Evolutionary conservation across 169 alveolate genomes (phyloP), one percentile per base, ranked within the genome.

Genomic region (Ichthyophthirius multifiliis): DNA sequence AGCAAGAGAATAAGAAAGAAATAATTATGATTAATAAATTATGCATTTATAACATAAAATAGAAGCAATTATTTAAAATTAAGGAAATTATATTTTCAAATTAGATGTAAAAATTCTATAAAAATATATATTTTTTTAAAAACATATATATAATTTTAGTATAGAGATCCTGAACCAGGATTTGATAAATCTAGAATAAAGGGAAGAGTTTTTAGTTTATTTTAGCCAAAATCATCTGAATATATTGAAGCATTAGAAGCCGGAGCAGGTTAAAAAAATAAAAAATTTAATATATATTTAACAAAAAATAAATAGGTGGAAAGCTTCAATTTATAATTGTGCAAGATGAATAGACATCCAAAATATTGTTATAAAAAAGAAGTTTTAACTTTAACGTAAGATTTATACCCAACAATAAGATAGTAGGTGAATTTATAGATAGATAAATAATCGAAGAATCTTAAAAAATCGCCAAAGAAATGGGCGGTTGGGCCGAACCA

Each of bases 211-310:
- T 82, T 92, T 35, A 83, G 85, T 64, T 85, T 91, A 39, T 87
- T 96, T 47, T 82, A 81, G 71, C 82, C 86, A 31, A 88, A 84
- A 39, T 96, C 94, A 47, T 82, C 83, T 35, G 83, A 86, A 48
- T 92, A 91, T 77, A 76, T 87, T 23, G 83, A 83, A 75, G 98
- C 97, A 15, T 75, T 96, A n/a, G 97, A 94, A 83, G 85, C 91
- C 73, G 93, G 89, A 6, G 97, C 97, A 20, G 98, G 97, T 55
- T 27, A 27, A 2, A 2, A 27, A 27, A 7, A 55, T 27, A 10
- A 55, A 18, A 27, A 6, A 55, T 5, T 1, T 1, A 55, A 20
- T 2, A 4, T 55, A 47, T 9, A 41, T 9, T 47, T 23, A 5
- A 2, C 23, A 3, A 55, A 55, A 55, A n/a, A n/a, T n/a, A 16